Conservation (phyloP, 805 yeast genomes). For the Ogataea zsoltii region DNA sequence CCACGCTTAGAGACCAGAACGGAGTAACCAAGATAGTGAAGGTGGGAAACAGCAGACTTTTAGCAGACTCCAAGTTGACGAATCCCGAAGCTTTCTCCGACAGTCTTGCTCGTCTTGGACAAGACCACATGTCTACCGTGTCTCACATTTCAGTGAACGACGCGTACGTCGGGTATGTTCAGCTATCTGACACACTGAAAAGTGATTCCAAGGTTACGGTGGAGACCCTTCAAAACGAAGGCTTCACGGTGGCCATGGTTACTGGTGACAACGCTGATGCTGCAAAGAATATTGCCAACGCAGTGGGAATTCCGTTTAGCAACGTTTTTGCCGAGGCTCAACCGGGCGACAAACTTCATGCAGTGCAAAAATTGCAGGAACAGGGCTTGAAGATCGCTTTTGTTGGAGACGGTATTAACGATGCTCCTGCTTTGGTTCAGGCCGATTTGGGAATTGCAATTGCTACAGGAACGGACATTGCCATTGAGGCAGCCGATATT, state of each 20-base stretch:
- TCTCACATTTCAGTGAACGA: slow-evolving; percentile 54
- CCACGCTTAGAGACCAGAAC: slow-evolving; percentile 25
- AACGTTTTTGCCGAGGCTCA: slow-evolving; percentile 74
- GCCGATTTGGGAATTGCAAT: slow-evolving; percentile 91
- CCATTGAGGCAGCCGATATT: slow-evolving; percentile 94
- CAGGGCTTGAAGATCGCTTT: slow-evolving; percentile 62
- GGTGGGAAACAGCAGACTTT: slow-evolving; percentile 55
- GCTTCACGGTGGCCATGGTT: slow-evolving; percentile 75
- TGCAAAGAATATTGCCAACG: slow-evolving; percentile 63
- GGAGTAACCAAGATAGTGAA: slow-evolving; percentile 32
- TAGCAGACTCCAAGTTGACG: slow-evolving; percentile 29
- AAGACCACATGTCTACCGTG: slow-evolving; percentile 23
- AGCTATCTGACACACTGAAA: slow-evolving; percentile 67
- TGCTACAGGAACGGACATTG: slow-evolving; percentile 92
- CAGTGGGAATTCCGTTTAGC: slow-evolving; percentile 62
- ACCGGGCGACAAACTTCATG: slow-evolving; percentile 74
- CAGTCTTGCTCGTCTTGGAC: slow-evolving; percentile 9
- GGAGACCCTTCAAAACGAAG: slow-evolving; percentile 48
- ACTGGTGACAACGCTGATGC: slow-evolving; percentile 79
- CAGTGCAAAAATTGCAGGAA: slow-evolving; percentile 58
- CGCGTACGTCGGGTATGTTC: slow-evolving; percentile 61
- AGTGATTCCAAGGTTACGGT: slow-evolving; percentile 64
- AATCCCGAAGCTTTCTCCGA: slow-evolving; percentile 24
- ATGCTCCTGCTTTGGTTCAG: slow-evolving; percentile 91
- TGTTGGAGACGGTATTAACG: slow-evolving; percentile 98